These are phyloP conservation scores for Aspergillus aculeatus DNA, from an alignment of 2,329 filamentous ascomycete genomes.

Conservation along the genomic window DNA sequence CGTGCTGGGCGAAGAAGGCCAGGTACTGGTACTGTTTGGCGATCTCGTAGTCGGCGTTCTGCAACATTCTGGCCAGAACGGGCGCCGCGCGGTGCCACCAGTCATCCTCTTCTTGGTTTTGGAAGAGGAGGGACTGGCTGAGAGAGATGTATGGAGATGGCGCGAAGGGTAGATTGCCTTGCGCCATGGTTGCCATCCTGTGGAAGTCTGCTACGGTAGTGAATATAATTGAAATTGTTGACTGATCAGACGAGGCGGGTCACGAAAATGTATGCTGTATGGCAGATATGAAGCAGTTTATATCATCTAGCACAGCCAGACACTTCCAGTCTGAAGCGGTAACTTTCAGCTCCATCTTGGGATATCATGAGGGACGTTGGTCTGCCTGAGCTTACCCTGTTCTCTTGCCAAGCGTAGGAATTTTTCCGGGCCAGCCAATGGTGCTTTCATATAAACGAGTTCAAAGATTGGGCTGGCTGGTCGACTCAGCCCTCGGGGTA, in stretches of 20 bases:
- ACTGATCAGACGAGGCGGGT: background rate
- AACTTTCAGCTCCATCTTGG: too few species aligned
- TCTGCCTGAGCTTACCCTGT: background rate
- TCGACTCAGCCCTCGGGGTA: background rate
- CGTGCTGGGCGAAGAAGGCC: background rate
- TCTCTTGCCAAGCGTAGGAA: background rate
- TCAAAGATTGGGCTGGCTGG: background rate
- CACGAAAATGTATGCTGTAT: too few species aligned
- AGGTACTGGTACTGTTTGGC: slow-evolving; percentile 1
- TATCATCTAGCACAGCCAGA: too few species aligned
- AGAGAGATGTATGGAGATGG: background rate
- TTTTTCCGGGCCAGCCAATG: background rate
- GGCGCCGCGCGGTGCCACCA: background rate
- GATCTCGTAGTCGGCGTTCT: background rate
- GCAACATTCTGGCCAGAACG: background rate
- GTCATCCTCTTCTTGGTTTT: background rate
- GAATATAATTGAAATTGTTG: background rate
- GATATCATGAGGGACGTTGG: background rate
- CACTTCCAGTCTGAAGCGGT: too few species aligned
- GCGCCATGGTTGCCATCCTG: background rate
- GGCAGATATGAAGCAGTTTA: background rate
- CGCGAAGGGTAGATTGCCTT: background rate
- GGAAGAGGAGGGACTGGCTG: background rate
- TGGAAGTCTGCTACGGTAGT: background rate
- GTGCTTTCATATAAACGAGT: background rate